A percentile compares a stretch with the other conserved stretches of the same genome.
Conservation (phyloP, 2,329 filamentous ascomycete species). For the Beauveria sp. region DNA sequence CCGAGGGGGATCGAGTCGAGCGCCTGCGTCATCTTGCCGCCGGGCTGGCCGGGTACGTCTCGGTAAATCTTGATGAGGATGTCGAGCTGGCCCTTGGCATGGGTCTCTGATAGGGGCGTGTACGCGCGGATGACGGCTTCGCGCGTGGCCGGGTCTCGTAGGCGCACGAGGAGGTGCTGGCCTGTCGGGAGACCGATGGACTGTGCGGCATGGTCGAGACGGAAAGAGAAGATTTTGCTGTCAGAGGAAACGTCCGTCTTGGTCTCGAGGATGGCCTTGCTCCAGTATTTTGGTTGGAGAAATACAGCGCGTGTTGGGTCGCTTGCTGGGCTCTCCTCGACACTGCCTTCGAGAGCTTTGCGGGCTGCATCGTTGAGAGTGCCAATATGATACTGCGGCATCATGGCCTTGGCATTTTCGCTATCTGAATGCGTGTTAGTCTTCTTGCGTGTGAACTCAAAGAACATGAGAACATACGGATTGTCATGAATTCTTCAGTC, state of each 20-base stretch:
- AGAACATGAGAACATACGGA: constrained; percentile 53
- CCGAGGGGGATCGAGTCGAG: constrained; percentile 67
- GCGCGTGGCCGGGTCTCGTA: constrained; percentile 61
- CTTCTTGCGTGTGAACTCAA: not conserved
- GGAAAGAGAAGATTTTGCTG: constrained; percentile 74
- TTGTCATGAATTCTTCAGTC: constrained; percentile 84
- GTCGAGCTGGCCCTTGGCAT: constrained; percentile 56
- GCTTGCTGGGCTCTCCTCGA: constrained; percentile 24
- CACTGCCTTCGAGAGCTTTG: constrained; percentile 41
- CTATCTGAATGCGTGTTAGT: constrained; percentile 50
- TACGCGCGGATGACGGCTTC: constrained; percentile 79
- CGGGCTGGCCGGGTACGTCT: constrained; percentile 45
- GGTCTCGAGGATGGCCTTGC: constrained; percentile 58
- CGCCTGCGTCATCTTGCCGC: constrained; percentile 76
- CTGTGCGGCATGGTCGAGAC: constrained; percentile 64
- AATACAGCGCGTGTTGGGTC: constrained; percentile 51
- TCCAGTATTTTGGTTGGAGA: constrained; percentile 65
- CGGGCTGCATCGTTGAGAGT: constrained; percentile 55
- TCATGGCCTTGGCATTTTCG: constrained; percentile 87
- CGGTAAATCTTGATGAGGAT: constrained; percentile 80
- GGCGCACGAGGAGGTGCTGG: constrained; percentile 78
- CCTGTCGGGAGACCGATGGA: constrained; percentile 70
- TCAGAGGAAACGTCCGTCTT: constrained; percentile 69
- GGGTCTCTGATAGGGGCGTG: constrained; percentile 67
- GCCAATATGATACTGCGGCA: constrained; percentile 78